phyloP scores from a whole-genome alignment of 139 green algal genomes.

The Chlorella ohadii region DNA sequence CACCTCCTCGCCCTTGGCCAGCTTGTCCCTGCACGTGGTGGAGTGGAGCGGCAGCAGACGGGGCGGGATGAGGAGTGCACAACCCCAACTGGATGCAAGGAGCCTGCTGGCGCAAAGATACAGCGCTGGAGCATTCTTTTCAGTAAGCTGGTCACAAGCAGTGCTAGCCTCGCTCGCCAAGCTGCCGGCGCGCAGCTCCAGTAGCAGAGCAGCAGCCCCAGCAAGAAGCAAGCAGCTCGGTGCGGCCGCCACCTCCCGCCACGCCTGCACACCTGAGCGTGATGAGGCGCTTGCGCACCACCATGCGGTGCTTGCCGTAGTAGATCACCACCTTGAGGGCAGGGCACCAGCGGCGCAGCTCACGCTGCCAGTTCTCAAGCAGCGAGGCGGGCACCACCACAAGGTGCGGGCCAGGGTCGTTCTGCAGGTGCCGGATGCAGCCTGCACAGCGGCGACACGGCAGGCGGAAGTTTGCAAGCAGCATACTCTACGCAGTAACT shows the following conservation, averaged over 20 bases:
- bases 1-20: conserved; percentile 24
- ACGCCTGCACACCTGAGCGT: conserved; percentile 31
- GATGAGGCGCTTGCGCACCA: conserved; percentile 59
- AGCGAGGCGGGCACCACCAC: conserved; percentile 80
- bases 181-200: no score
- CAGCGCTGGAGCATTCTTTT: no score
- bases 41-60: no score
- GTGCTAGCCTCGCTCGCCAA: no score
- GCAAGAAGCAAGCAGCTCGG: background rate
- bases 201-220: no score
- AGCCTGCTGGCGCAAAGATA: no score
- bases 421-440: conserved; percentile 32
- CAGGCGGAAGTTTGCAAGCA: no score
- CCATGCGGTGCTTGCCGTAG: conserved; percentile 76
- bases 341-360: conserved; percentile 82
- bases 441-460: conserved; percentile 19
- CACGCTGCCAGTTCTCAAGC: conserved; percentile 93
- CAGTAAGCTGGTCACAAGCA: no score
- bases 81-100: no score
- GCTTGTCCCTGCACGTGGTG: background rate
- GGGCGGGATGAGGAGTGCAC: no score
- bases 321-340: conserved; percentile 72
- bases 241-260: background rate
- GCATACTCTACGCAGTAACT: no score
- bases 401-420: conserved; percentile 66